phyloP scores from a whole-genome alignment of 1,284 basidiomycete species.

The Microbotryomycetes sp. region DNA sequence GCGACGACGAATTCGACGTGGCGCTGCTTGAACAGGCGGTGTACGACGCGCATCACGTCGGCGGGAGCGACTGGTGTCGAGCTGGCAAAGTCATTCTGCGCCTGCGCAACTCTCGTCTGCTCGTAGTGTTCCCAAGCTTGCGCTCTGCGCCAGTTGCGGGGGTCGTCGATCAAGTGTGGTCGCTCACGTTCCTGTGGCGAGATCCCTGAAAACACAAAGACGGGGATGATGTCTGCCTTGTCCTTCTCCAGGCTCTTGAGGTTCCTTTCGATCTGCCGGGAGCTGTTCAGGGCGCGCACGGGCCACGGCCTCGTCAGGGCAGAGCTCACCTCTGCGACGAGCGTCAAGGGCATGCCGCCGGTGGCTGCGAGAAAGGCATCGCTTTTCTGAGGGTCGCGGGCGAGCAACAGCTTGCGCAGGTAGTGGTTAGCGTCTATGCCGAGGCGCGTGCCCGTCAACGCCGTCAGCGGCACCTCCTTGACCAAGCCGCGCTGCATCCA shows the following conservation, averaged over 20 bases:
- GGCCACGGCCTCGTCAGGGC: not conserved
- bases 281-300: not conserved
- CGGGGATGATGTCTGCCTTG: slow-evolving; percentile 56
- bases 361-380: slow-evolving; percentile 66
- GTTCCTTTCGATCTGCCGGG: slow-evolving; percentile 74
- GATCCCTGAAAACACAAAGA: slow-evolving; percentile 92
- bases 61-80: slow-evolving; percentile 59
- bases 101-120: slow-evolving; percentile 73
- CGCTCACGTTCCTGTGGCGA: slow-evolving; percentile 48
- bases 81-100: slow-evolving; percentile 69
- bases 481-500: slow-evolving; percentile 64
- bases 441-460: slow-evolving; percentile 83
- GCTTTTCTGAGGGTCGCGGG: slow-evolving; percentile 48
- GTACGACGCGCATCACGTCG: slow-evolving; percentile 86
- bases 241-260: slow-evolving; percentile 81
- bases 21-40: slow-evolving; percentile 87
- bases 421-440: slow-evolving; percentile 96
- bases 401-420: slow-evolving; percentile 69
- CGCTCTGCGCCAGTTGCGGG: slow-evolving; percentile 39
- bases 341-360: slow-evolving; percentile 80
- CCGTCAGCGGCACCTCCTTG: slow-evolving; percentile 70
- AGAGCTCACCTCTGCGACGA: slow-evolving; percentile 49
- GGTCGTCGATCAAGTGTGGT: slow-evolving; percentile 15
- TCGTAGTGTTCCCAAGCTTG: slow-evolving; percentile 89
- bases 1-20: slow-evolving; percentile 95